Conservation (phyloP, 257 asterid genomes). For the Anisodus acutangulus region DNA sequence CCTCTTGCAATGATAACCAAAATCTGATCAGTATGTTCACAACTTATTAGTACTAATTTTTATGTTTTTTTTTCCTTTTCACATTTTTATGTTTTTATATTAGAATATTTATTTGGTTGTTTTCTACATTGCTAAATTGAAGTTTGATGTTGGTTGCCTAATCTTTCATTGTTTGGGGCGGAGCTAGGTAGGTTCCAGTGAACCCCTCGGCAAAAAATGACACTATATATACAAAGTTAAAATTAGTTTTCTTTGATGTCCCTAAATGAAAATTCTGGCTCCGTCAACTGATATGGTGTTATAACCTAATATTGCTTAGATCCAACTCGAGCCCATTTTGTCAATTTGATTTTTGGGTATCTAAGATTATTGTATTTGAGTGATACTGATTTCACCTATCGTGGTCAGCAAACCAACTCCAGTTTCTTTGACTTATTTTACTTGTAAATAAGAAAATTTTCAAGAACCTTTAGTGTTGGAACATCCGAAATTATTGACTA, state of each 20-base stretch:
- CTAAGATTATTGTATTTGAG: background rate
- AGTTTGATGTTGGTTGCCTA: constrained; percentile 12
- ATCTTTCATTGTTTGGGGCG: background rate
- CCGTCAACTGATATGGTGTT: background rate
- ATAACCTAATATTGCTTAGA: background rate
- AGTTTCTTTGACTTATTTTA: background rate
- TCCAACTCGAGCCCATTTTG: background rate
- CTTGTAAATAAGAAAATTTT: background rate
- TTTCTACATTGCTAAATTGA: background rate
- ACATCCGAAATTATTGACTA: background rate
- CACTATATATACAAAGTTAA: no score
- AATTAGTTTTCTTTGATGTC: no score
- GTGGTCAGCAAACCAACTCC: background rate
- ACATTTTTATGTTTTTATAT: background rate
- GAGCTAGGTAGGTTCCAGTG: no score
- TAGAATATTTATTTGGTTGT: background rate
- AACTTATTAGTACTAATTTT: background rate
- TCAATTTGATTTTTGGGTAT: background rate
- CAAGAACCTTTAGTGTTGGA: background rate
- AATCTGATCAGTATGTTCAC: constrained; percentile 45
- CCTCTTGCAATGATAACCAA: constrained; percentile 51
- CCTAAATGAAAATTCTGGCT: no score
- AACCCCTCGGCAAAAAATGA: no score
- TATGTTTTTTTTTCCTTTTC: no score
- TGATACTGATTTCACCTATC: background rate